Conservation (phyloP, 805 yeast species). For the Jamesozyma jinghongensis region DNA sequence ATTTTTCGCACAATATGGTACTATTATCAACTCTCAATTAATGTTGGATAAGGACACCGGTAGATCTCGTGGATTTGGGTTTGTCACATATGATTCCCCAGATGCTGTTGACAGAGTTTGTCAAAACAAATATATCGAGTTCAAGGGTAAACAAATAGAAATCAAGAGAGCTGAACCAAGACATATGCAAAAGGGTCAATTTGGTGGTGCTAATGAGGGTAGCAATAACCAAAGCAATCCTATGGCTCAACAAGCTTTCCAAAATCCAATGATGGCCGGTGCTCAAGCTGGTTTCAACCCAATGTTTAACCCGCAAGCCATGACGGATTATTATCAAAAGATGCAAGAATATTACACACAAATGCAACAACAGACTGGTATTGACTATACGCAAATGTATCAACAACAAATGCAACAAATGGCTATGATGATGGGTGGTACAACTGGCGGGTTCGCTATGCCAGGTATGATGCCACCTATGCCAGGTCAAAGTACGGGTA, state of each 20-base stretch:
- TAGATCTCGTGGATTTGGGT: conserved; percentile 94
- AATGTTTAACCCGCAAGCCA: conserved; percentile 42
- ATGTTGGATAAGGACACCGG: conserved; percentile 98
- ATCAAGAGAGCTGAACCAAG: conserved; percentile 81
- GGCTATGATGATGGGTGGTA: conserved; percentile 20
- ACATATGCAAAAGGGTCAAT: conserved; percentile 44
- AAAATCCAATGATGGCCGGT: conserved; percentile 25
- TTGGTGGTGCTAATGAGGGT: conserved; percentile 8
- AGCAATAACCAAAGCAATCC: conserved; percentile 8
- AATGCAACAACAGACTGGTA: conserved; percentile 30
- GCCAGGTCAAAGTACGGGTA: conserved; percentile 4
- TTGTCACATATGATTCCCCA: conserved; percentile 90
- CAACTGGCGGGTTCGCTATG: conserved; percentile 7
- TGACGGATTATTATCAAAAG: conserved; percentile 56
- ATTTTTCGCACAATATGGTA: conserved; percentile 81
- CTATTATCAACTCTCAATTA: conserved; percentile 88
- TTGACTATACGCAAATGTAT: conserved; percentile 29
- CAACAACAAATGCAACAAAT: conserved; percentile 32
- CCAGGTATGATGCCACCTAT: conserved; percentile 7
- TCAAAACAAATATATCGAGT: conserved; percentile 67
- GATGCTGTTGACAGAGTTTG: conserved; percentile 89
- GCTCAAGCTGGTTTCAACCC: conserved; percentile 27
- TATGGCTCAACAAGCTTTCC: conserved; percentile 24
- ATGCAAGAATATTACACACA: conserved; percentile 44
- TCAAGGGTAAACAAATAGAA: conserved; percentile 82